Evolutionary conservation across 352 stramenopile genomes (phyloP).

Genomic region (Phytophthora palmivora): DNA sequence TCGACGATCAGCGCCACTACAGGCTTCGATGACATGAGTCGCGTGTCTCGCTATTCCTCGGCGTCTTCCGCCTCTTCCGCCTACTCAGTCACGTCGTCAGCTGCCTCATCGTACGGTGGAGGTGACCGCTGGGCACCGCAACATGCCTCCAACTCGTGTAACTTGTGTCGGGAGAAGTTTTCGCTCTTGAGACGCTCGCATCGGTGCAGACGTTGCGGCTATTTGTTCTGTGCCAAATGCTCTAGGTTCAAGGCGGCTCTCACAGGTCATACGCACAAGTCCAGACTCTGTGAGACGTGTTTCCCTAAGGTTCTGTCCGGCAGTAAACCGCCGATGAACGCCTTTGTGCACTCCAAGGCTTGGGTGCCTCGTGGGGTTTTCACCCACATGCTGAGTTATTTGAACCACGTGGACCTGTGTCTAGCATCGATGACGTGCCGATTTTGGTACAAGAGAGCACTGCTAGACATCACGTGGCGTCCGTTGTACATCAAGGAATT

Average conservation of each 20-base stretch:
- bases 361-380: slow-evolving; percentile 88
- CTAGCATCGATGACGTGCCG: slow-evolving; percentile 87
- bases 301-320: slow-evolving; percentile 86
- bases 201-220: slow-evolving; percentile 80
- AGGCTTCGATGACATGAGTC: slow-evolving; percentile 58
- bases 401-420: slow-evolving; percentile 88
- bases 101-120: slow-evolving; percentile 40
- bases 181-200: slow-evolving; percentile 83
- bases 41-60: slow-evolving; percentile 69
- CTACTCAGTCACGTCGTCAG: slow-evolving; percentile 40
- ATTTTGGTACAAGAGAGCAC: slow-evolving; percentile 87
- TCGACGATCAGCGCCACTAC: slow-evolving; percentile 34
- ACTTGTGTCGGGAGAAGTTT: slow-evolving; percentile 84
- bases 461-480: slow-evolving; percentile 87
- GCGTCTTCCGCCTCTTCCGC: slow-evolving; percentile 43
- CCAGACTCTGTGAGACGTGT: slow-evolving; percentile 83
- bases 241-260: slow-evolving; percentile 82
- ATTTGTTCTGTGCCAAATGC: slow-evolving; percentile 86
- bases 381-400: slow-evolving; percentile 86
- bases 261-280: slow-evolving; percentile 85
- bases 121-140: slow-evolving; percentile 75
- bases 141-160: slow-evolving; percentile 76
- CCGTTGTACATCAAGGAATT: slow-evolving; percentile 88
- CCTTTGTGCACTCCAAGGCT: slow-evolving; percentile 88
- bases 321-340: slow-evolving; percentile 79